phyloP scores from a whole-genome alignment of 129 eudicot genomes.

The Escallonia rubra region DNA sequence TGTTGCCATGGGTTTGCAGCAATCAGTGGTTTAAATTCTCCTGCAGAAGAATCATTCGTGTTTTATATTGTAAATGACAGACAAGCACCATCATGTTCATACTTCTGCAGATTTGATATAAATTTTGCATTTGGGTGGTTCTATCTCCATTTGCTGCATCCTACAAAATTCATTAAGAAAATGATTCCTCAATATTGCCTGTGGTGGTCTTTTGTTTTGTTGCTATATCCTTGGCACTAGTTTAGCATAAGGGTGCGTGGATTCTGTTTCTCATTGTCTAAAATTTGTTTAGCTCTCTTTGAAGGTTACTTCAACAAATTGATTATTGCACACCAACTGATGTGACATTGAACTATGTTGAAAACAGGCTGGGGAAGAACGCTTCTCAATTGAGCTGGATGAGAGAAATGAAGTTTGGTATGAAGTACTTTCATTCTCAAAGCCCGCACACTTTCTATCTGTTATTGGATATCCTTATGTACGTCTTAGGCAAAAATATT shows the following conservation, averaged over 20 bases:
- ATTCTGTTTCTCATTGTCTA: background rate
- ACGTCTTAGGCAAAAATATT: conserved; percentile 57
- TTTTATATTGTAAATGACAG: background rate
- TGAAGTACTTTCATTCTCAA: conserved; percentile 85
- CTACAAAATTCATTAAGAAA: background rate
- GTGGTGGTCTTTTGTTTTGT: background rate
- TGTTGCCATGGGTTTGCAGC: background rate
- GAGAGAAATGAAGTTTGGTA: conserved; percentile 82
- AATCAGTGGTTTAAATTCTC: background rate
- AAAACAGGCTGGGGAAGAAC: conserved; percentile 91
- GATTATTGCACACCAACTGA: background rate
- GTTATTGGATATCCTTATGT: conserved; percentile 79
- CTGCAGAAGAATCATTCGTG: too few relatives aligned
- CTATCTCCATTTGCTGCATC: background rate
- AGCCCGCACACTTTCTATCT: conserved; percentile 71
- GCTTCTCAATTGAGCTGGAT: conserved; percentile 78
- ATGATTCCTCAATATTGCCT: background rate
- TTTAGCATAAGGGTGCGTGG: background rate
- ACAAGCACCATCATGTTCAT: background rate
- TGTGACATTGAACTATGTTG: conserved; percentile 1
- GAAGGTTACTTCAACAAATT: background rate
- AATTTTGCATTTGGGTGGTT: background rate
- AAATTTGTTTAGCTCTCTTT: background rate
- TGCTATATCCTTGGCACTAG: background rate
- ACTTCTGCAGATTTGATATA: background rate